Conservation (phyloP, 108 stramenopile species). For the Tribonema minus region DNA sequence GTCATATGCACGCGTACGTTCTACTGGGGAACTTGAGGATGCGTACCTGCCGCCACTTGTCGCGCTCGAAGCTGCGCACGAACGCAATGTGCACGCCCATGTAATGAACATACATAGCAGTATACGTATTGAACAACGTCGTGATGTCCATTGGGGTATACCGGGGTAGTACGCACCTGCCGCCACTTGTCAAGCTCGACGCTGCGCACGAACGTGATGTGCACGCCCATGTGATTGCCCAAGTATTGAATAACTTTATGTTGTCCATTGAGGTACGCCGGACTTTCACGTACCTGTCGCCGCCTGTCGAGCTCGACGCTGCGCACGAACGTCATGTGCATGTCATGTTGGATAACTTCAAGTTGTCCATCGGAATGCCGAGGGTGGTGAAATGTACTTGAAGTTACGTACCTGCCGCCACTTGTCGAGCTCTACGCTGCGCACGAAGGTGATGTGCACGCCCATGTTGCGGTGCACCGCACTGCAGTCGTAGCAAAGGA, state of each 20-base stretch:
- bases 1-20: no score
- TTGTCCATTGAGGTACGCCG: no score
- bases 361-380: no score
- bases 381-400: no score
- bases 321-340: constrained; percentile 94
- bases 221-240: constrained; percentile 91
- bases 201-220: constrained; percentile 91
- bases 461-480: constrained; percentile 95
- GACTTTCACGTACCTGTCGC: no score
- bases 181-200: constrained; percentile 55
- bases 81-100: constrained; percentile 95
- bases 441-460: constrained; percentile 94
- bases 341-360: no score
- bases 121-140: no score
- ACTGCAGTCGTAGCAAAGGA: constrained; percentile 97
- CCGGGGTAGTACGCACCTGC: not conserved
- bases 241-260: no score
- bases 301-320: constrained; percentile 60
- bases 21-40: no score
- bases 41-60: constrained; percentile 52
- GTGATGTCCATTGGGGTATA: no score
- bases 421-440: constrained; percentile 65
- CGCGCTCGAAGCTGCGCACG: constrained; percentile 73
- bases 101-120: no score
- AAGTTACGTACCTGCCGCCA: constrained; percentile 17